A percentile compares a stretch with the other conserved stretches of the same genome.
phyloP scores from a whole-genome alignment of 805 yeast genomes.

The Yarrowia sp. region DNA sequence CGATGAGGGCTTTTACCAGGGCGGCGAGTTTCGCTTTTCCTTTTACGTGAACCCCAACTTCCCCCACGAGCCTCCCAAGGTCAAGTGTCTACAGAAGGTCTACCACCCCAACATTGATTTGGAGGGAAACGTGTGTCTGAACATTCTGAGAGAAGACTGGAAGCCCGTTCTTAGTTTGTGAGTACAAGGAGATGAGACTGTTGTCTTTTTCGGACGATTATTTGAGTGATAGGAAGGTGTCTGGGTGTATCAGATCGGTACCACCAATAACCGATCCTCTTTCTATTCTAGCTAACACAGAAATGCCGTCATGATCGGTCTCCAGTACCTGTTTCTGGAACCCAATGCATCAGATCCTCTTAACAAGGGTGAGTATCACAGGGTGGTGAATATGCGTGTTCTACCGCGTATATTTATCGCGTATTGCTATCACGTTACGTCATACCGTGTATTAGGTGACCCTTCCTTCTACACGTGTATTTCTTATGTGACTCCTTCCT shows the following conservation, averaged over 20 bases:
- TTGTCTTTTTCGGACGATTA: no score
- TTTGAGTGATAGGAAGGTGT: no score
- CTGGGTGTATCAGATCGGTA: no score
- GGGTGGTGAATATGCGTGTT: no score
- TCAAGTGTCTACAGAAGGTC: slow-evolving; percentile 70
- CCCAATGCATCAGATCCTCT: slow-evolving; percentile 93
- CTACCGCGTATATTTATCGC: no score
- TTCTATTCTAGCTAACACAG: slow-evolving; percentile 39
- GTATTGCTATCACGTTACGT: no score
- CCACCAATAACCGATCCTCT: no score
- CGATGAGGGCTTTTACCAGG: slow-evolving; percentile 71
- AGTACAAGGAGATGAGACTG: slow-evolving; percentile 20
- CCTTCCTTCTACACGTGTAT: neutral
- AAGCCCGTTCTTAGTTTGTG: slow-evolving; percentile 81
- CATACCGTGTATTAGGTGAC: no score
- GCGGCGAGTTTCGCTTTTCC: slow-evolving; percentile 75
- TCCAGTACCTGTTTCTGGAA: slow-evolving; percentile 83
- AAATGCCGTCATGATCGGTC: slow-evolving; percentile 81
- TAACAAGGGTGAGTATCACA: slow-evolving; percentile 60
- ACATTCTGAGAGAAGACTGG: slow-evolving; percentile 95
- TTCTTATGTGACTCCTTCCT: no score
- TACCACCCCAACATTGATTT: slow-evolving; percentile 94
- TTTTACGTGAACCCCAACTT: slow-evolving; percentile 71
- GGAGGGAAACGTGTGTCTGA: slow-evolving; percentile 89
- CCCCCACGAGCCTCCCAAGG: slow-evolving; percentile 94